phyloP scores from a whole-genome alignment of 345 rosid genomes.

The Populus euphratica region DNA sequence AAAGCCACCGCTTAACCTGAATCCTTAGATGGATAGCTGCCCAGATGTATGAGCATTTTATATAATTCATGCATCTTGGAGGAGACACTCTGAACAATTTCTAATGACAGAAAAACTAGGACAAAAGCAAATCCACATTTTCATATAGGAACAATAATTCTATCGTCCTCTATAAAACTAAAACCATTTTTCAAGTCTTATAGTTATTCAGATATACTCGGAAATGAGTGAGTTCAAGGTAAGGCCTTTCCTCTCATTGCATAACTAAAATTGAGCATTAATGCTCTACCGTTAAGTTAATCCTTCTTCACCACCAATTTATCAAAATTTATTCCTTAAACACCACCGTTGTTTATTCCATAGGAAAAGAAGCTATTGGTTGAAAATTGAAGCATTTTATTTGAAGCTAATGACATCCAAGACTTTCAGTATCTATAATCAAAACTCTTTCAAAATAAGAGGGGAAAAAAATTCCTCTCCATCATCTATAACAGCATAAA shows the following conservation, averaged over 20 bases:
- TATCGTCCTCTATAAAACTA: not conserved
- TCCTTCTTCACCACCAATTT: not conserved
- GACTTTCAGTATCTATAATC: too few relatives aligned
- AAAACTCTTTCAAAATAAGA: not conserved
- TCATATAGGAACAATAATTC: not conserved
- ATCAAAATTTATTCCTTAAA: not conserved
- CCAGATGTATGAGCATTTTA: not conserved
- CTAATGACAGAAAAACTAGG: not conserved
- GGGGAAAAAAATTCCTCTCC: not conserved
- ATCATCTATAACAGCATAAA: not conserved
- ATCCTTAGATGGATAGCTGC: not conserved
- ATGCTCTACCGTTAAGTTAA: not conserved
- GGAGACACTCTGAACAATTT: too few relatives aligned
- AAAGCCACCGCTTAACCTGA: not conserved
- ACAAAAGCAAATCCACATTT: not conserved
- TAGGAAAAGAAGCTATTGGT: not conserved
- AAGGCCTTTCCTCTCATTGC: not conserved
- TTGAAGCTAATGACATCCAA: not conserved
- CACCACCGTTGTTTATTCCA: not conserved
- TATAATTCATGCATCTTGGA: not conserved
- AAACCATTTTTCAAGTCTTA: not conserved
- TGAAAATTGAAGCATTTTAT: not conserved
- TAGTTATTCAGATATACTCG: not conserved
- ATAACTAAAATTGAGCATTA: not conserved
- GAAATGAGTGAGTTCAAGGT: not conserved